These are phyloP conservation scores for Neurospora sp. DNA, from an alignment of 495 filamentous ascomycete species.

Conservation along the genomic window DNA sequence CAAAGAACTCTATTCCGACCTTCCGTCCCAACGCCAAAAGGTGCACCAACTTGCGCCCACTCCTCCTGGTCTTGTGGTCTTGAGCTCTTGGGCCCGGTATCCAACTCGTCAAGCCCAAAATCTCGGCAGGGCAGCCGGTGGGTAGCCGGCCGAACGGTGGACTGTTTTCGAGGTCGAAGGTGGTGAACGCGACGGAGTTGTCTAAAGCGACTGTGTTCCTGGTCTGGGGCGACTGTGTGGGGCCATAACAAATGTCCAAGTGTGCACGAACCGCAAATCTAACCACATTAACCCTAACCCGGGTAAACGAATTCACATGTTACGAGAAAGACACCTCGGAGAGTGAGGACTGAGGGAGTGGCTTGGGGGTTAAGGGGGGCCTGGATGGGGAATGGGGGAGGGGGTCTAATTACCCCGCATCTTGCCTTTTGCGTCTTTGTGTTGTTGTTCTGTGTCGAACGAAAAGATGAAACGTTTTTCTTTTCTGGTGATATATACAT, in stretches of 20 bases:
- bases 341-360: background rate
- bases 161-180: background rate
- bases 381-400: background rate
- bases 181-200: background rate
- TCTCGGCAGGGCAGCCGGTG: too few relatives aligned
- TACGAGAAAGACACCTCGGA: background rate
- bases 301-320: background rate
- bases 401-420: background rate
- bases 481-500: background rate
- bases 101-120: background rate
- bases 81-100: background rate
- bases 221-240: too few relatives aligned
- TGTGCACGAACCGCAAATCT: too few relatives aligned
- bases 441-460: too few relatives aligned
- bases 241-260: too few relatives aligned
- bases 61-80: background rate
- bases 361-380: background rate
- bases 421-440: background rate
- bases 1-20: too few relatives aligned
- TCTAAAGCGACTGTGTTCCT: too few relatives aligned
- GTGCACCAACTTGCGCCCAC: background rate
- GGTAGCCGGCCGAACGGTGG: too few relatives aligned
- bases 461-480: background rate
- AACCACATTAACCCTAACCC: too few relatives aligned
- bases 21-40: too few relatives aligned